Conservation (phyloP, 805 yeast species). For the Scheffersomyces coipomensis region DNA sequence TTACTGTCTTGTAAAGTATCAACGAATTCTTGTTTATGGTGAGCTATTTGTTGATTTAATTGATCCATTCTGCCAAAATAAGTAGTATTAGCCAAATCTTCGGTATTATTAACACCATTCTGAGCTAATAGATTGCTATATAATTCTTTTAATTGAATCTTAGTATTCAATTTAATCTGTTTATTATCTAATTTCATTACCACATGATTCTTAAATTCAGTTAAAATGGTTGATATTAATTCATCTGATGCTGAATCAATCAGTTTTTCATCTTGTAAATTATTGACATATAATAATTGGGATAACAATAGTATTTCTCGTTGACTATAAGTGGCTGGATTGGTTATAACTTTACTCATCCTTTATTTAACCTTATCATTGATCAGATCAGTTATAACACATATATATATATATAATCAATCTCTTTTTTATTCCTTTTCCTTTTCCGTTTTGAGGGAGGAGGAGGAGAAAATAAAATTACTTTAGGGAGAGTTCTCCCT, state of each 20-base stretch:
- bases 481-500: no score
- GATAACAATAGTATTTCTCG: conserved; percentile 35
- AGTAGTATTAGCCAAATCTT: conserved; percentile 36
- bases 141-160: conserved; percentile 11
- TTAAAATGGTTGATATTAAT: conserved; percentile 18
- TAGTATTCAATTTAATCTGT: conserved; percentile 6
- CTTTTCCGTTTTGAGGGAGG: no score
- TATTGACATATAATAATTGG: conserved; percentile 36
- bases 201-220: conserved; percentile 7
- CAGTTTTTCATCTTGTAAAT: conserved; percentile 18
- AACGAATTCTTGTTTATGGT: conserved; percentile 23
- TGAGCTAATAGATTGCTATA: conserved; percentile 26
- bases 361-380: no score
- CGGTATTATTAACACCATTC: conserved; percentile 29
- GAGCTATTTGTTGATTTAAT: conserved; percentile 22
- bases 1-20: conserved; percentile 3
- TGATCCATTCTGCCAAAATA: conserved; percentile 33
- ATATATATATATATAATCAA: no score
- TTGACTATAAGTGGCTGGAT: conserved; percentile 11
- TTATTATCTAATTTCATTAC: conserved; percentile 6
- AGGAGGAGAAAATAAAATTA: no score
- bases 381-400: no score
- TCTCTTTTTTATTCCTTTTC: no score
- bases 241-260: conserved; percentile 9
- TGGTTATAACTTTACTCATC: conserved; percentile 1